Base-by-base conservation (phyloP, 2,329 filamentous ascomycete species). In the Neodidymelliopsis sp. region DNA sequence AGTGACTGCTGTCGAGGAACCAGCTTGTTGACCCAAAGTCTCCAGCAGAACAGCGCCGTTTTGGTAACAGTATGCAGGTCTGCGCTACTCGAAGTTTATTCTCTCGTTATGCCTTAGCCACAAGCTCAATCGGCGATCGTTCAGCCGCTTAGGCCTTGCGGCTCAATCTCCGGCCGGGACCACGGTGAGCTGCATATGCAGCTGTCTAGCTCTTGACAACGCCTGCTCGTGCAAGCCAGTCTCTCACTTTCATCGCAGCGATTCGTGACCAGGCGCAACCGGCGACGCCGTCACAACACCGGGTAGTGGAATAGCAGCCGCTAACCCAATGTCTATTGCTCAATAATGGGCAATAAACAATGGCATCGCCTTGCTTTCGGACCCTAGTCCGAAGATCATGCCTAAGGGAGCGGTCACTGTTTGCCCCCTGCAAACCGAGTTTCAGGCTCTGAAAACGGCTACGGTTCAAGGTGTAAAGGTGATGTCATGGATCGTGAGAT, bases 401-500 rank as follows among this genome's bases (percentile, higher is more conserved):
- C 18, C 18, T 18, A 23, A 2, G 18, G n/a, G 25, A 16, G 7
- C 10, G 9, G 3, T 6, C 23, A 37, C 13, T 12, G n/a, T 16
- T 41, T n/a, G n/a, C 15, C 15, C 13, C 13, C 12, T 5, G 3
- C 12, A 28, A 4, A 25, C 27, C 30, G 15, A 36, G 19, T 36
- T 31, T 20, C n/a, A 34, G 1, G 4, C 11, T 33, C 22, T 19
- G 23, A 25, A 19, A 36, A 24, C 6, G 20, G 25, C 15, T 29
- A 12, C 20, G 8, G 29, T 20, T 30, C 20, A 11, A 13, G 8
- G 6, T 8, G 25, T 45, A 24, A 41, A 25, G 2, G 25, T 45
- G 47, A 50, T 41, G 40, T 45, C 47, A 45, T 35, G 20, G 9
- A 41, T 50, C 47, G 35, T 31, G 35, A 33, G 35, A 27, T 30